Evolutionary conservation across 805 yeast species (phyloP).

Genomic region (Zygotorulaspora florentina): DNA sequence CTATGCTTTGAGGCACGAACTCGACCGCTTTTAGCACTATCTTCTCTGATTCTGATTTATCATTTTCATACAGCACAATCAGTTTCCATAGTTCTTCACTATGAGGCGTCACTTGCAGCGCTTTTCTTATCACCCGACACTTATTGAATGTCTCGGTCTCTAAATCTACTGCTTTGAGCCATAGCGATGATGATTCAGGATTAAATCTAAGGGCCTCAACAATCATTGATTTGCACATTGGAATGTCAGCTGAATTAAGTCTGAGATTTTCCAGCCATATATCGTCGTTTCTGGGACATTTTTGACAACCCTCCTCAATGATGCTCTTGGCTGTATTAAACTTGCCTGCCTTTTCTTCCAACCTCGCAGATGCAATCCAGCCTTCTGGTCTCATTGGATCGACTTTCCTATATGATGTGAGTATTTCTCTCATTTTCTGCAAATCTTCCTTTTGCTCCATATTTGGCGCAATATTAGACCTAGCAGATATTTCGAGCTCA

Average conservation of each 20-base stretch:
- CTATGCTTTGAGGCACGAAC: conserved; percentile 59
- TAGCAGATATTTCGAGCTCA: conserved; percentile 28
- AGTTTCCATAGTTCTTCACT: conserved; percentile 63
- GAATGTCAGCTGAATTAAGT: conserved; percentile 44
- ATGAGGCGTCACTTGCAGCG: conserved; percentile 59
- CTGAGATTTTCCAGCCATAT: conserved; percentile 81
- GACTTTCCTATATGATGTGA: conserved; percentile 63
- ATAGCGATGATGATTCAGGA: conserved; percentile 54
- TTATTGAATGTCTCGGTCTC: conserved; percentile 56
- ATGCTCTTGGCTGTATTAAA: conserved; percentile 52
- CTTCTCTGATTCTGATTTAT: conserved; percentile 44
- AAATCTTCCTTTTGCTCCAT: conserved; percentile 49
- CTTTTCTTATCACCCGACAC: conserved; percentile 61
- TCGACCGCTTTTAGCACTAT: conserved; percentile 64
- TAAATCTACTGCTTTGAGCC: conserved; percentile 67
- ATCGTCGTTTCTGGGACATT: conserved; percentile 61
- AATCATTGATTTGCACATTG: conserved; percentile 52
- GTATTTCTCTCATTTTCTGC: conserved; percentile 51
- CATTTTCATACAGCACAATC: conserved; percentile 57
- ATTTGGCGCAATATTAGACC: conserved; percentile 1
- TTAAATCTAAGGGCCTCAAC: conserved; percentile 61
- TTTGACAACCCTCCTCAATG: conserved; percentile 70
- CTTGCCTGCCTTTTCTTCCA: conserved; percentile 65
- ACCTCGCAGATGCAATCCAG: conserved; percentile 82
- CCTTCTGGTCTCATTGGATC: conserved; percentile 71